A percentile compares a stretch with the other conserved stretches of the same genome.
These are phyloP conservation scores for Ensete ventricosum DNA, from an alignment of 176 grass and related monocot species.

Conservation along the genomic window DNA sequence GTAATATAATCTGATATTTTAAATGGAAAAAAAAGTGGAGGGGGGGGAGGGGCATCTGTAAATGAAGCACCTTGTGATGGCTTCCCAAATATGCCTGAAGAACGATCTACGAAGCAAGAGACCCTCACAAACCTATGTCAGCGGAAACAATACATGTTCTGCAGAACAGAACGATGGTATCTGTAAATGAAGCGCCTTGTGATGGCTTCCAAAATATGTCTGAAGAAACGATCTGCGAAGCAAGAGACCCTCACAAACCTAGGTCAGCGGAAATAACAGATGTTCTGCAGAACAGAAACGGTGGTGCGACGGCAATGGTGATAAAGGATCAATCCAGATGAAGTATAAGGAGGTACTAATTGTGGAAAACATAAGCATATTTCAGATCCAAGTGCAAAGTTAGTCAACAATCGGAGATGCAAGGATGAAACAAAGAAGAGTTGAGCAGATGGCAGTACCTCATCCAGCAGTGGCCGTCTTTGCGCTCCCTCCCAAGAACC, in stretches of 20 bases:
- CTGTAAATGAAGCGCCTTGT: too few species aligned
- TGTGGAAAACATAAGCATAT: neutral
- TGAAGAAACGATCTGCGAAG: neutral
- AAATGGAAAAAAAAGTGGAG: too few species aligned
- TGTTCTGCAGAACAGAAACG: neutral
- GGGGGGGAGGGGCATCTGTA: too few species aligned
- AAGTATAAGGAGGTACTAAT: neutral
- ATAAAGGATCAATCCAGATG: neutral
- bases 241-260: neutral
- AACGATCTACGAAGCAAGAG: neutral
- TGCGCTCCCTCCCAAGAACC: slow-evolving; percentile 2
- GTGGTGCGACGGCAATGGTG: neutral
- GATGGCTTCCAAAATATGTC: neutral
- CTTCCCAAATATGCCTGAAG: neutral
- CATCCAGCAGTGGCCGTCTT: slow-evolving; percentile 9
- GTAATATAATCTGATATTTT: too few species aligned
- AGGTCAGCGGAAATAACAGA: neutral
- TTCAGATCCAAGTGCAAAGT: neutral
- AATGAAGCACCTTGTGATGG: too few species aligned
- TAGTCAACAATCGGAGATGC: too few species aligned
- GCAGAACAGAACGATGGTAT: neutral
- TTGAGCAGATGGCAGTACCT: neutral
- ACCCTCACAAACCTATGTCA: neutral
- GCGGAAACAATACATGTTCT: neutral
- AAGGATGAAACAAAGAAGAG: neutral